Percentiles rank a stretch among this genome's conserved stretches.
Conservation (phyloP, 495 filamentous ascomycete species). For the Penicillium desertorum region DNA sequence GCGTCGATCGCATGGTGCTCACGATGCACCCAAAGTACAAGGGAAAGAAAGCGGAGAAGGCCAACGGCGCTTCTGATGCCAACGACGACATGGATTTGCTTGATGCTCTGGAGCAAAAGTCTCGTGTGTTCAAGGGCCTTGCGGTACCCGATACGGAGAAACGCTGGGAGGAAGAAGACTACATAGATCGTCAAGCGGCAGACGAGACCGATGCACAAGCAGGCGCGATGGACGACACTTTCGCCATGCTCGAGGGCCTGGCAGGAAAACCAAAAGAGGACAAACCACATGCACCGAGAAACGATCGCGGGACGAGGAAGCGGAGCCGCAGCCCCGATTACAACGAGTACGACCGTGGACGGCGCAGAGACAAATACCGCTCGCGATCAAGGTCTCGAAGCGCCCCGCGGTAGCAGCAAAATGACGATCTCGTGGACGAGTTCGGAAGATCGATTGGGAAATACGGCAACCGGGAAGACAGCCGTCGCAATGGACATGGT, state of each 20-base stretch:
- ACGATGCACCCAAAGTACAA: conserved; percentile 91
- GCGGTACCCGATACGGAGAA: conserved; percentile 80
- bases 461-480: conserved; percentile 43
- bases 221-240: conserved; percentile 87
- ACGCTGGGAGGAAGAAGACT: conserved; percentile 53
- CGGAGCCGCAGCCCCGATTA: conserved; percentile 71
- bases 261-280: conserved; percentile 63
- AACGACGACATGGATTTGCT: conserved; percentile 42
- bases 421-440: conserved; percentile 62
- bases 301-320: conserved; percentile 55
- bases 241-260: conserved; percentile 84
- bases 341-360: conserved; percentile 55
- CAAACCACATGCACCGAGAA: conserved; percentile 30
- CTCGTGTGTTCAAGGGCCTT: conserved; percentile 82
- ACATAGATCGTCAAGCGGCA: conserved; percentile 25
- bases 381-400: conserved; percentile 59
- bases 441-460: conserved; percentile 53
- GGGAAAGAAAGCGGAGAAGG: conserved; percentile 35
- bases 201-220: conserved; percentile 39
- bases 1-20: conserved; percentile 80
- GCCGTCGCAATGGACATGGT: conserved; percentile 41
- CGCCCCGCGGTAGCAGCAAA: conserved; percentile 43
- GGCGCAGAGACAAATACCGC: conserved; percentile 52
- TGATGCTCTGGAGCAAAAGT: conserved; percentile 59
- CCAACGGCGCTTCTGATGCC: conserved; percentile 13